phyloP scores from a whole-genome alignment of 352 stramenopile genomes.

The Elongisporangium prolatum region DNA sequence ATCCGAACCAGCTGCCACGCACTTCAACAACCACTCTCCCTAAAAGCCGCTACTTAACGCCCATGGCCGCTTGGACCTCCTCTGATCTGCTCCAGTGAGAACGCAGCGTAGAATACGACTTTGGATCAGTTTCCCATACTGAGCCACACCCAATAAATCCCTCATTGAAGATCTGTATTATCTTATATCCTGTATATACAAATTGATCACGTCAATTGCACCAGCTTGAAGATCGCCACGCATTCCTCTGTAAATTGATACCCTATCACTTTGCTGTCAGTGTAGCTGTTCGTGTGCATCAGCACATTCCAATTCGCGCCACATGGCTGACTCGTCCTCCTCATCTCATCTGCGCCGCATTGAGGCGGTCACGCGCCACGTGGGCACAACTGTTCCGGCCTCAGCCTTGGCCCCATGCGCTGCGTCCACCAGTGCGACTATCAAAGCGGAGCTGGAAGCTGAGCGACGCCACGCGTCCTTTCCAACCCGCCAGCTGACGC shows the following conservation, averaged over 20 bases:
- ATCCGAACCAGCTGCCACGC: background rate
- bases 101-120: background rate
- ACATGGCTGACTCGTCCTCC: constrained; percentile 23
- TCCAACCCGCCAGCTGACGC: constrained; percentile 44
- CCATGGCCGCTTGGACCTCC: background rate
- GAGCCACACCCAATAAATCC: background rate
- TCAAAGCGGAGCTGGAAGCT: constrained; percentile 37
- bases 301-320: constrained; percentile 11
- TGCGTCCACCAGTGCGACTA: constrained; percentile 33
- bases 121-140: background rate
- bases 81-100: background rate
- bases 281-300: background rate
- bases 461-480: constrained; percentile 52
- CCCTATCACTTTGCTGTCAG: background rate
- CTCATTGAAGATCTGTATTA: background rate
- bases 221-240: background rate
- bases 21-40: background rate
- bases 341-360: constrained; percentile 28
- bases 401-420: constrained; percentile 13
- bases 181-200: background rate
- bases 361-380: constrained; percentile 42
- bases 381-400: constrained; percentile 11
- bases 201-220: background rate
- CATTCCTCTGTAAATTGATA: background rate
- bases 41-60: background rate